These are phyloP conservation scores for Spergularia bocconei DNA, from an alignment of 148 eudicot genomes.

Conservation along the genomic window DNA sequence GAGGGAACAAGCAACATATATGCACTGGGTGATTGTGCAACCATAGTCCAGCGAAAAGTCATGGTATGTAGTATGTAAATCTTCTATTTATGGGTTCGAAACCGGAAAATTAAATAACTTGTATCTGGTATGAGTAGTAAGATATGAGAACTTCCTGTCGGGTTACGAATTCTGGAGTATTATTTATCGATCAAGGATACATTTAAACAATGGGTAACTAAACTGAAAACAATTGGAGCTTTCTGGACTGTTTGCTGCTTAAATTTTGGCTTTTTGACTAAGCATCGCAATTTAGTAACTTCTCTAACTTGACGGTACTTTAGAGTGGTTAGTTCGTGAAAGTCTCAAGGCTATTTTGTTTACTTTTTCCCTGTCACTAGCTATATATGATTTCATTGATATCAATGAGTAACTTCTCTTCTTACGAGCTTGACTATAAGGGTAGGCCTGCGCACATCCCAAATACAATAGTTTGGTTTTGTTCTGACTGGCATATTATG, in stretches of 20 bases:
- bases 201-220: background rate
- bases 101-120: background rate
- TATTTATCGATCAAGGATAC: background rate
- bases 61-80: conserved; percentile 37
- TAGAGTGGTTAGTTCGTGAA: background rate
- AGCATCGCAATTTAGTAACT: background rate
- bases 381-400: background rate
- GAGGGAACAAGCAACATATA: conserved; percentile 55
- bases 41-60: conserved; percentile 62
- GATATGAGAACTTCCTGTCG: background rate
- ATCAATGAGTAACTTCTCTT: too few species aligned
- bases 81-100: background rate
- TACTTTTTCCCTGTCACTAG: background rate
- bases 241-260: background rate
- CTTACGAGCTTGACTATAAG: too few species aligned
- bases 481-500: too few species aligned
- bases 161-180: background rate
- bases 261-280: background rate
- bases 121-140: background rate
- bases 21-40: conserved; percentile 74
- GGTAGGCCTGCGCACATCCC: too few species aligned
- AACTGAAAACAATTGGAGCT: background rate
- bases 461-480: too few species aligned
- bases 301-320: too few species aligned
- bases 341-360: background rate